Conservation (phyloP, 2,329 filamentous ascomycete species). For the Colletotrichum cereale region DNA sequence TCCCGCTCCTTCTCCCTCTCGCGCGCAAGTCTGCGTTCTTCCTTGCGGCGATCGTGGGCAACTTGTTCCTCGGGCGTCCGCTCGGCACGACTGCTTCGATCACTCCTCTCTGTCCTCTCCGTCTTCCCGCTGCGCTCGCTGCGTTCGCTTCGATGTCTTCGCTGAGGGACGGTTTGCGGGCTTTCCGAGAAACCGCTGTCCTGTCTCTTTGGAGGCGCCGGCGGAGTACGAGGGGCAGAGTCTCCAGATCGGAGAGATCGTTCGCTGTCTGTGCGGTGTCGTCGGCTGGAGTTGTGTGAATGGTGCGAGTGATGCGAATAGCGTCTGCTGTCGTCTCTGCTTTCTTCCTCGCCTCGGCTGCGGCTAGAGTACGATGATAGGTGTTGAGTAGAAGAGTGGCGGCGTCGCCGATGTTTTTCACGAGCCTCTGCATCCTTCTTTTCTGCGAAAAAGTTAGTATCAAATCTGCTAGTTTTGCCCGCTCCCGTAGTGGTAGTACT, state of each 20-base stretch:
- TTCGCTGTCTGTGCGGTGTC: slow-evolving; percentile 55
- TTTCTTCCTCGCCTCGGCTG: slow-evolving; percentile 50
- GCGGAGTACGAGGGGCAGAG: slow-evolving; percentile 47
- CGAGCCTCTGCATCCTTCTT: slow-evolving; percentile 63
- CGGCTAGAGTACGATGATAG: slow-evolving; percentile 50
- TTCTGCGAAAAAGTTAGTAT: slow-evolving; percentile 70
- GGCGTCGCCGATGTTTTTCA: slow-evolving; percentile 57
- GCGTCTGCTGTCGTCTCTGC: slow-evolving; percentile 47
- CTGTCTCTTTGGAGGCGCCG: slow-evolving; percentile 57
- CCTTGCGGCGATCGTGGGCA: slow-evolving; percentile 63
- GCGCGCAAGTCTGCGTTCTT: slow-evolving; percentile 54
- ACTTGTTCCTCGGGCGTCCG: slow-evolving; percentile 64
- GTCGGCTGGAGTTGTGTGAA: slow-evolving; percentile 43
- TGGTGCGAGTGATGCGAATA: slow-evolving; percentile 42
- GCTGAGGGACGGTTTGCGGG: slow-evolving; percentile 41
- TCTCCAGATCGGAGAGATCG: slow-evolving; percentile 49
- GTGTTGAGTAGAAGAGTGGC: slow-evolving; percentile 53
- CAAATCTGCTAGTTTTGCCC: slow-evolving; percentile 58
- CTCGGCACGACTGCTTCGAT: slow-evolving; percentile 39
- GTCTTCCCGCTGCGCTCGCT: slow-evolving; percentile 45
- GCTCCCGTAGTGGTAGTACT: slow-evolving; percentile 50
- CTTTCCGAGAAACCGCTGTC: slow-evolving; percentile 63
- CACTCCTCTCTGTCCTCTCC: slow-evolving; percentile 31
- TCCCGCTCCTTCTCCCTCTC: slow-evolving; percentile 39
- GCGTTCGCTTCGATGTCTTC: slow-evolving; percentile 46